phyloP scores from a whole-genome alignment of 1,139 yeast genomes.

The Scheffersomyces illinoinensis region DNA sequence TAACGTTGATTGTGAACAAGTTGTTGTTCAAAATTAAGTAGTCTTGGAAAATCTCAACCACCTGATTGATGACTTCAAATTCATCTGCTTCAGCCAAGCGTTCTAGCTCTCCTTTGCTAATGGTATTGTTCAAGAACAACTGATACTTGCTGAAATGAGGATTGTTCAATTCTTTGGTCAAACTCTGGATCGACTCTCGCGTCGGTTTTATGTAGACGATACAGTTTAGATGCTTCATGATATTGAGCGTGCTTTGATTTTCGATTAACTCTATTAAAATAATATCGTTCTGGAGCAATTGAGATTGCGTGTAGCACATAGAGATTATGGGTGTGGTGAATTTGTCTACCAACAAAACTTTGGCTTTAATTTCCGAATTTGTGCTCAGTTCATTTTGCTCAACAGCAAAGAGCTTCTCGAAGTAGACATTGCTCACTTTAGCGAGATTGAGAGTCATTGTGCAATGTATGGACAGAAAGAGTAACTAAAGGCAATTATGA shows the following conservation, averaged over 20 bases:
- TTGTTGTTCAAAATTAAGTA: constrained; percentile 72
- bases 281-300: constrained; percentile 75
- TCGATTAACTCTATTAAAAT: constrained; percentile 74
- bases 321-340: constrained; percentile 83
- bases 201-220: constrained; percentile 78
- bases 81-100: constrained; percentile 89
- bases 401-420: constrained; percentile 33
- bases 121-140: constrained; percentile 72
- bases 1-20: constrained; percentile 50
- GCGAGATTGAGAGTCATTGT: constrained; percentile 34
- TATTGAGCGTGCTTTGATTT: constrained; percentile 63
- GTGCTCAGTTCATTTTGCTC: constrained; percentile 16
- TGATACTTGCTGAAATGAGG: constrained; percentile 84
- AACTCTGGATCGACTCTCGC: constrained; percentile 56
- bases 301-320: constrained; percentile 84
- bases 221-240: constrained; percentile 80
- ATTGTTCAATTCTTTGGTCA: constrained; percentile 64
- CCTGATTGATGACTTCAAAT: constrained; percentile 71
- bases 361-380: constrained; percentile 49
- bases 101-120: constrained; percentile 77
- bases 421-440: constrained; percentile 39
- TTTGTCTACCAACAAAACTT: constrained; percentile 76
- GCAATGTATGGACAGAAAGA: neutral
- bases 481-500: neutral
- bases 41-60: constrained; percentile 84